Base-by-base conservation (phyloP, 371 early-diverging fungal species). In the Mortierella sp. region DNA sequence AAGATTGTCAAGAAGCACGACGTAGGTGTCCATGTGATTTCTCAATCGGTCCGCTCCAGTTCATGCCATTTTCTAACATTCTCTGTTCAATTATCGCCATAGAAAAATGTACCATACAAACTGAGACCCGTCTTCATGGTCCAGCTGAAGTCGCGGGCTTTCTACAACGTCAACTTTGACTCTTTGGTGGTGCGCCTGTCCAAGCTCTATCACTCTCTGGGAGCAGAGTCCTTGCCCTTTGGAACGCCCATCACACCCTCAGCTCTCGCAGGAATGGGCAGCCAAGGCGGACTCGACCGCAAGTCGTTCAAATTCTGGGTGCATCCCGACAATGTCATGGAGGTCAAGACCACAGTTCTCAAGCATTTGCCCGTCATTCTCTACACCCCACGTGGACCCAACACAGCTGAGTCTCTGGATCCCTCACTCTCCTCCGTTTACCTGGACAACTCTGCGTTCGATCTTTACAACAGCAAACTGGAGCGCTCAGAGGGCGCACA, bases 231-330 rank as follows among this genome's bases (percentile, higher is more conserved):
- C 6, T 19, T 76, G 42, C 57, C 69, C 2, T 56, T 76, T 56
- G 76, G 76, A n/a, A 76, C 76, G 0, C 76, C 76, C 27, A 76
- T 76, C 51, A 76, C 76, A 6, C 76, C 76, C 46, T 76, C 76
- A 37, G 56, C 55, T 17, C 56, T 76, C 50, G 51, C 76, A 50
- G 64, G 31, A 37, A 76, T 64, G 76, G 52, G 57, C 19, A 57
- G 43, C 61, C 47, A 64, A 21, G 61, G 43, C 7, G 70, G 70
- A 2, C 57, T 76, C 90, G 94, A 89, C 91, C 96, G 41, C 85
- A 96, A 91, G 64, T 95, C 97, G 12, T 93, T 92, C 47, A 96
- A 99, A 84, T 99, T 98, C 82, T 99, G 99, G 99, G 98, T 99
- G 5, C 98, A 97, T 73, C 94, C 95, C 6, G 99, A 99, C 81